These are phyloP conservation scores for Colletotrichum sansevieriae DNA, from an alignment of 2,329 filamentous ascomycete genomes.

Conservation along the genomic window DNA sequence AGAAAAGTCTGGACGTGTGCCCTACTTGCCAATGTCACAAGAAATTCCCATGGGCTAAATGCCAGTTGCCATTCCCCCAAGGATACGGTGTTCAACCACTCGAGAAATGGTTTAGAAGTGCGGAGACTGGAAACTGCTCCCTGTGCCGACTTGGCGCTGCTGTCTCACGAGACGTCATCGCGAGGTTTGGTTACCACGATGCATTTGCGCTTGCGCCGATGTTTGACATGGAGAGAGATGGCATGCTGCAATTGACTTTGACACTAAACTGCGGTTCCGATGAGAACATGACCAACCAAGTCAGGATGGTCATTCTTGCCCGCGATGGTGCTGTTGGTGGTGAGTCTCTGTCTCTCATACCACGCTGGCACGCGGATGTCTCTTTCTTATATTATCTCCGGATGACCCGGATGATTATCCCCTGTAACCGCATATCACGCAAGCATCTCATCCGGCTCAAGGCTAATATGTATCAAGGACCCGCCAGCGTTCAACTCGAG, in stretches of 20 bases:
- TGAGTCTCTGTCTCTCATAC: background rate
- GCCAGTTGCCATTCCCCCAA: background rate
- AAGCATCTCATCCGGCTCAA: background rate
- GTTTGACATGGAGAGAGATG: background rate
- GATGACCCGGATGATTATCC: background rate
- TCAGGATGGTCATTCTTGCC: constrained; percentile 5
- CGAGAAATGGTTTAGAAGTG: background rate
- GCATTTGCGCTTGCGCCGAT: background rate
- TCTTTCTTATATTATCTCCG: background rate
- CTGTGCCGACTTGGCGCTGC: background rate
- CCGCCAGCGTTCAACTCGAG: background rate
- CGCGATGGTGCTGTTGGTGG: background rate
- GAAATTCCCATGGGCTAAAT: background rate
- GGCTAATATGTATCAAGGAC: background rate
- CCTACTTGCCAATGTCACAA: background rate
- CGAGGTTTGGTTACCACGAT: background rate
- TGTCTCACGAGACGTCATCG: background rate
- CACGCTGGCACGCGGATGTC: background rate
- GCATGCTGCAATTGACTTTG: background rate
- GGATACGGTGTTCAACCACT: background rate
- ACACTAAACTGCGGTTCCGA: background rate
- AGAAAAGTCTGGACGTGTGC: background rate
- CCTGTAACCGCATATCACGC: background rate
- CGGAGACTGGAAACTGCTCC: background rate
- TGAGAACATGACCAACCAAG: background rate